A percentile compares a stretch with the other conserved stretches of the same genome.
These are phyloP conservation scores for Scutellaria minor DNA, from an alignment of 257 asterid genomes.

Conservation along the genomic window DNA sequence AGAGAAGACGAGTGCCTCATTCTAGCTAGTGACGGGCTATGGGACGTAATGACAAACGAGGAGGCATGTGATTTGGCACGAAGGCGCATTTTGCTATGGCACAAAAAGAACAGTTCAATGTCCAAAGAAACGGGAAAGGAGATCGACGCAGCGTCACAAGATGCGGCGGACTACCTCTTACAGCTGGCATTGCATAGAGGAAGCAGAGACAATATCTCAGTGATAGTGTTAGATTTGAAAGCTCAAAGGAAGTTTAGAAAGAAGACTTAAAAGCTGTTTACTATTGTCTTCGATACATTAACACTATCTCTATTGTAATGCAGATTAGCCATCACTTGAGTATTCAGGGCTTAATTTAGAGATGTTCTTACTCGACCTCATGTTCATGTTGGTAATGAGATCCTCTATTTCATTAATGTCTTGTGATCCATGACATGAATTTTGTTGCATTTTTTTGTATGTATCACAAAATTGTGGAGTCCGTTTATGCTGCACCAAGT, in stretches of 20 bases:
- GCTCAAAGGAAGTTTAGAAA: constrained; percentile 65
- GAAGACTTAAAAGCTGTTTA: constrained; percentile 38
- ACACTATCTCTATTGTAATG: too few species aligned
- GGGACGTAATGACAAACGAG: constrained; percentile 77
- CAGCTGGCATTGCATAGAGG: constrained; percentile 66
- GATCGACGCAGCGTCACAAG: constrained; percentile 67
- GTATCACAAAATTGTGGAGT: too few species aligned
- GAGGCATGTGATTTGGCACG: constrained; percentile 79
- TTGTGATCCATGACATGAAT: too few species aligned
- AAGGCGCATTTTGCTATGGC: constrained; percentile 63
- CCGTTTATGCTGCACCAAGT: too few species aligned
- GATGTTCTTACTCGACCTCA: too few species aligned
- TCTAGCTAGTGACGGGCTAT: constrained; percentile 73
- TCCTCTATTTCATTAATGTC: too few species aligned
- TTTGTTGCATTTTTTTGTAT: too few species aligned
- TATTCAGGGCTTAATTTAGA: too few species aligned
- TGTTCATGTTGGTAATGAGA: too few species aligned
- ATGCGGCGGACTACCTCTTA: constrained; percentile 68
- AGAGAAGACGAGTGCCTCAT: constrained; percentile 77
- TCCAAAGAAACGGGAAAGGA: constrained; percentile 49
- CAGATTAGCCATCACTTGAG: too few species aligned
- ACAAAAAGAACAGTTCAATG: constrained; percentile 55
- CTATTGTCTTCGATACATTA: background rate
- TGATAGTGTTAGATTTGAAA: constrained; percentile 73
- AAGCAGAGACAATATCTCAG: constrained; percentile 70